Percentiles rank a stretch among this genome's conserved stretches.
Conservation (phyloP, 2,329 filamentous ascomycete genomes). For the Neurospora crassa region DNA sequence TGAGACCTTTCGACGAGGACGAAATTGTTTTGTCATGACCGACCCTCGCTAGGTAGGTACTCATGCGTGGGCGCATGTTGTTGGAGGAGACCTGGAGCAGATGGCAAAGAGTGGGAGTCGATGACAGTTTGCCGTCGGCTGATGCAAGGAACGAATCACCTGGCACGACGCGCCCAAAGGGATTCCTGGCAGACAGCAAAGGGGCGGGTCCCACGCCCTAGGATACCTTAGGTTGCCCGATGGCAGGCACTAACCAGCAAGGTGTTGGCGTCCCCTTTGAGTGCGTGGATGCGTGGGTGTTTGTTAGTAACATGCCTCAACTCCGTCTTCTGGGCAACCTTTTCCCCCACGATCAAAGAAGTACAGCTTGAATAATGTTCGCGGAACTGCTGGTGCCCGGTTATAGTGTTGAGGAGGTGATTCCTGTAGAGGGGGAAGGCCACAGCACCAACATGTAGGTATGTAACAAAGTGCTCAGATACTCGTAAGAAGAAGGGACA, state of each 20-base stretch:
- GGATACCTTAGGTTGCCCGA: neutral
- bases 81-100: neutral
- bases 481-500: neutral
- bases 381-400: neutral
- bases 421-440: neutral
- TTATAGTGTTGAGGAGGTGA: too few relatives aligned
- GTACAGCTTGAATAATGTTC: neutral
- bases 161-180: constrained; percentile 3
- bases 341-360: neutral
- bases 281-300: constrained; percentile 6
- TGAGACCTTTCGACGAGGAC: constrained; percentile 2
- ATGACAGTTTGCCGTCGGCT: constrained; percentile 15
- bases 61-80: constrained; percentile 2
- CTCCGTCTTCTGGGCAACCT: neutral
- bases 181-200: constrained; percentile 1
- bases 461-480: neutral
- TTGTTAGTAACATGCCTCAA: neutral
- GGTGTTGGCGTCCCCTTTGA: constrained; percentile 6
- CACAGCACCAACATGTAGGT: neutral
- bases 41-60: neutral
- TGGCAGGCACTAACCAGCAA: constrained; percentile 3
- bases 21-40: constrained; percentile 21
- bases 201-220: constrained; percentile 14
- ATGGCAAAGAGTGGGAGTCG: neutral
- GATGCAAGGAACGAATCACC: constrained; percentile 20